Base-by-base conservation (phyloP, 441 rosid genomes). In the Jatropha multifida region DNA sequence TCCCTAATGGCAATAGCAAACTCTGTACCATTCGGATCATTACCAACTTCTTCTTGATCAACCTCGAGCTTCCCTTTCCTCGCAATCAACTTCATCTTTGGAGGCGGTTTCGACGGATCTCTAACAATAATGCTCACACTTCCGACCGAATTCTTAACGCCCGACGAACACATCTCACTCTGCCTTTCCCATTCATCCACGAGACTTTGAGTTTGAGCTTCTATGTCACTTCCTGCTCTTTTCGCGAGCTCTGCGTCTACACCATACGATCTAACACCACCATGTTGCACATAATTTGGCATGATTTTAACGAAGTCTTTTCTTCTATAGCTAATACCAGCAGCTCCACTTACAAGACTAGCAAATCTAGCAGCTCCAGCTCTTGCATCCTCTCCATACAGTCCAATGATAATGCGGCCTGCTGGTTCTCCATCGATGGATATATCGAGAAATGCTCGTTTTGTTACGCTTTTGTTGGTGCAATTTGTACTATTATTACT, bases 211-310 rank as follows among this genome's bases (percentile, higher is more conserved):
- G 72, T 87, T 32, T 88, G 88, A 20, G 69, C 79, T 11, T 75
- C 90, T 78, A 86, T 73, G 14, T 79, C 65, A 69, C 83, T 83
- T 38, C 93, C 94, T 0, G 79, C 86, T 42, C 82, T 85, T 10
- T 74, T 80, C 12, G 97, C 96, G 15, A 90, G 82, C 74, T 94
- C 94, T 0, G 90, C 91, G 66, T 94, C 97, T 56, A 82, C 94
- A 6, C 97, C 97, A 52, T 83, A 91, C 0, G 99, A 93, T 81
- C 98, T 90, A 72, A 94, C 87, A 4, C 97, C 98, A 0, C 98
- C 89, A 71, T 93, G 98, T 68, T 91, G 97, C 54, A 90, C 91
- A 72, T 92, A 94, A 32, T 84, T 89, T 3, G 97, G 96, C 92
- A 85, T 87, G 72, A 94, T 90, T 71, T 87, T 94, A 42, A 85